These are phyloP conservation scores for Echinosphaeria canescens DNA, from an alignment of 2,329 filamentous ascomycete species.

Conservation along the genomic window DNA sequence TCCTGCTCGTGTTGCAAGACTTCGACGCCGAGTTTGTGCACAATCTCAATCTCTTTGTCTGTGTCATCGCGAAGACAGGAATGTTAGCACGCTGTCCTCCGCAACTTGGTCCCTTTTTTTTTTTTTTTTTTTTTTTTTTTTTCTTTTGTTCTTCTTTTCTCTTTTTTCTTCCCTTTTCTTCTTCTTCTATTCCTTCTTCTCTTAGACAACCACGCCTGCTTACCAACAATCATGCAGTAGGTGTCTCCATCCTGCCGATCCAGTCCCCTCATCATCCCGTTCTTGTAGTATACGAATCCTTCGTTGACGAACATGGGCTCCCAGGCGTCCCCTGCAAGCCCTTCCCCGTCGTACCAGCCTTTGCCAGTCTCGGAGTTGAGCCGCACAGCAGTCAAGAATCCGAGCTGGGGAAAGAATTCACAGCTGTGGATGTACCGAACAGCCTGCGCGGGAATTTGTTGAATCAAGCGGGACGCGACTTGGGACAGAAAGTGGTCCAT, in stretches of 20 bases:
- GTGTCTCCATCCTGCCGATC: slow-evolving; percentile 70
- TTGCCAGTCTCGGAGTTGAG: slow-evolving; percentile 34
- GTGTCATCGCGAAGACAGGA: slow-evolving; percentile 1
- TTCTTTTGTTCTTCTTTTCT: no score
- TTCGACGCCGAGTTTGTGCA: slow-evolving; percentile 51
- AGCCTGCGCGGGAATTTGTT: slow-evolving; percentile 37
- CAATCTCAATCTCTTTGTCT: slow-evolving; percentile 80
- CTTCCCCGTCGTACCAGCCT: slow-evolving; percentile 40
- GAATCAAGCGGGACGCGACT: slow-evolving; percentile 41
- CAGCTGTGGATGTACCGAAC: slow-evolving; percentile 42
- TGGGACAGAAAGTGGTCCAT: slow-evolving; percentile 52
- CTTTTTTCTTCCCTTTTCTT: no score
- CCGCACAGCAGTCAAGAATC: slow-evolving; percentile 63
- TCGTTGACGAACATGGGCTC: slow-evolving; percentile 56
- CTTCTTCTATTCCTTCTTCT: no score
- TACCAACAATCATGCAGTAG: slow-evolving; percentile 65
- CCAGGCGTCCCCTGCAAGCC: slow-evolving; percentile 39
- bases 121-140: no score
- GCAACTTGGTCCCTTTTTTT: neutral
- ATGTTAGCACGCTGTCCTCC: neutral
- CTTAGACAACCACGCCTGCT: no score
- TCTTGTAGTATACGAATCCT: slow-evolving; percentile 68
- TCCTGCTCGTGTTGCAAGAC: slow-evolving; percentile 47
- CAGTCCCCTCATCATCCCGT: slow-evolving; percentile 56
- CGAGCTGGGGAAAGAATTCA: slow-evolving; percentile 78